phyloP scores from a whole-genome alignment of 2,329 filamentous ascomycete species.

The Stemphylium lycopersici region DNA sequence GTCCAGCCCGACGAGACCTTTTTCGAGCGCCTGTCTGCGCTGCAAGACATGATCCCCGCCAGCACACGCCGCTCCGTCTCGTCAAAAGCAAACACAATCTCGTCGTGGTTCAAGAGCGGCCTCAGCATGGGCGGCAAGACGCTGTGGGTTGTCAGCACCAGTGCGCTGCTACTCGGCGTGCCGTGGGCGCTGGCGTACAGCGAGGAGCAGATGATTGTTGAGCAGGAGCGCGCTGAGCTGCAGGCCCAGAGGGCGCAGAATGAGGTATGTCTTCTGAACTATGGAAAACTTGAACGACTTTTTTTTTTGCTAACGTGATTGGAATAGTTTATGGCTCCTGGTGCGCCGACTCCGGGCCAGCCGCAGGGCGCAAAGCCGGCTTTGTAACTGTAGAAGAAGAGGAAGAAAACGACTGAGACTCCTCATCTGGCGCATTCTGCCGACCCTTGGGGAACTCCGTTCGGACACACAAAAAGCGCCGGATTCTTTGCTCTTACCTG shows the following conservation, averaged over 20 bases:
- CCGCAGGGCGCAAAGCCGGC: slow-evolving; percentile 43
- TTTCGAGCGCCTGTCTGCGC: slow-evolving; percentile 71
- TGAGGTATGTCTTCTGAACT: slow-evolving; percentile 61
- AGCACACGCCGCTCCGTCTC: slow-evolving; percentile 67
- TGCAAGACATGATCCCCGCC: slow-evolving; percentile 82
- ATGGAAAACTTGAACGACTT: not conserved
- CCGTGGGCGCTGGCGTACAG: slow-evolving; percentile 91
- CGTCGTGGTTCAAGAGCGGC: slow-evolving; percentile 64
- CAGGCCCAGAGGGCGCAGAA: slow-evolving; percentile 86
- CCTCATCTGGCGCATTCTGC: not conserved
- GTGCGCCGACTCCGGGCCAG: slow-evolving; percentile 28
- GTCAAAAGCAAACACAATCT: slow-evolving; percentile 56
- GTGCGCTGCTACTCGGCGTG: slow-evolving; percentile 85
- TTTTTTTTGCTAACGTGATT: slow-evolving; percentile 14
- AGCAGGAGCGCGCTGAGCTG: slow-evolving; percentile 97
- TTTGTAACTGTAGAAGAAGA: slow-evolving; percentile 28
- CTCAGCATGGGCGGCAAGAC: slow-evolving; percentile 80
- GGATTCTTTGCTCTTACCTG: slow-evolving; percentile 26
- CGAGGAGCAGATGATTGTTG: slow-evolving; percentile 94
- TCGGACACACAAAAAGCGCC: not conserved
- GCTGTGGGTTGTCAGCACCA: slow-evolving; percentile 89
- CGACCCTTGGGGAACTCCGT: not conserved
- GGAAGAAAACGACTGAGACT: slow-evolving; percentile 5
- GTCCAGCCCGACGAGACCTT: slow-evolving; percentile 51
- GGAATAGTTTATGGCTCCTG: slow-evolving; percentile 46